Evolutionary conservation across 1,284 basidiomycete genomes (phyloP).

Genomic region (Trichosporon asahii): DNA sequence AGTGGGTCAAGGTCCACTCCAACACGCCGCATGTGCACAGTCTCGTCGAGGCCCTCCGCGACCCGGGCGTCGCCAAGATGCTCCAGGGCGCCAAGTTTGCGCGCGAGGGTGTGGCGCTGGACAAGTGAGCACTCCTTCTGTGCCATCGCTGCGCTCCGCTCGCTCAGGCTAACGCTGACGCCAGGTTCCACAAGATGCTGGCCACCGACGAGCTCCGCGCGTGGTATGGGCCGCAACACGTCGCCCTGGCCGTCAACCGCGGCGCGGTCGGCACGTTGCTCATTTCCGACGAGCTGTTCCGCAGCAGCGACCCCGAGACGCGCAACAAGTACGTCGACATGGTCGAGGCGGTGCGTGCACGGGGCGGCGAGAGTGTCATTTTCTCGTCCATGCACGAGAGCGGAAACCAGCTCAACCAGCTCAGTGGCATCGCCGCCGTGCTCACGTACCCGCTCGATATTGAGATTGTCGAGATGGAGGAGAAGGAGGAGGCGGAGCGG

Average conservation of each 20-base stretch:
- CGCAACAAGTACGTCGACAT: constrained; percentile 82
- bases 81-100: constrained; percentile 98
- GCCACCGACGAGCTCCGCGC: constrained; percentile 90
- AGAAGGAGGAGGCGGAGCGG: constrained; percentile 64
- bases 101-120: constrained; percentile 82
- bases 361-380: constrained; percentile 88
- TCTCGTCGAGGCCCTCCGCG: constrained; percentile 87
- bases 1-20: constrained; percentile 86
- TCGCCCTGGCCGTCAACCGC: constrained; percentile 81
- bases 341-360: constrained; percentile 82
- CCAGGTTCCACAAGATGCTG: constrained; percentile 94
- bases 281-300: constrained; percentile 92
- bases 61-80: constrained; percentile 69
- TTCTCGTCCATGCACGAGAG: constrained; percentile 99
- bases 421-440: constrained; percentile 94
- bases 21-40: constrained; percentile 94
- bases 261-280: constrained; percentile 92
- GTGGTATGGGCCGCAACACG: constrained; percentile 97
- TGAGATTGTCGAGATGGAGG: constrained; percentile 88
- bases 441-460: constrained; percentile 94
- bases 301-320: constrained; percentile 70
- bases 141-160: background rate
- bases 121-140: constrained; percentile 60
- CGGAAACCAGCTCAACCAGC: constrained; percentile 86
- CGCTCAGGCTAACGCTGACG: constrained; percentile 21